Base-by-base conservation (phyloP, 345 rosid genomes). In the Linum usitatissimum region DNA sequence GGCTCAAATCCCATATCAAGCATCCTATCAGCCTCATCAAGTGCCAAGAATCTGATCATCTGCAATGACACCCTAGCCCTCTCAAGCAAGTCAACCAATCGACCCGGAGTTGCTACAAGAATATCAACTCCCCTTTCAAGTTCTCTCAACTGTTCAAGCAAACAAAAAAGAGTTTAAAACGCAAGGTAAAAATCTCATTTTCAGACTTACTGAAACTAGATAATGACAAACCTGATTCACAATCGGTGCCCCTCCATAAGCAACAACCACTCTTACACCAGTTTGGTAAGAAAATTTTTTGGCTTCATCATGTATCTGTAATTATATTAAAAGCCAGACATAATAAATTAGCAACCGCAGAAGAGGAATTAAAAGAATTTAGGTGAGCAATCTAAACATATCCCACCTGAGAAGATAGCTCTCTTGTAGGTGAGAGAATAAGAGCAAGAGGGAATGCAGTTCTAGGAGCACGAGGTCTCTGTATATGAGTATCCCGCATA, bases 1-100 rank as follows among this genome's bases (percentile, higher is more conserved):
- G 99, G 99, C 79, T 93, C 99, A 82, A 93, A 93, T 66, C 99
- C 99, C 99, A 93, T 93, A 73, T 93, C 99, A 64, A 93, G 76
- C 99, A 93, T 93, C 61, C 99, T 82, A 79, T 93, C 99, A n/a
- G 99, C 99, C 77, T 93, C 99, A 66, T 93, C 99, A 31, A 93
- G 84, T 38, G 98, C 96, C 76, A 92, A 79, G 60, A 79, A 92
- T 73, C 81, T 87, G 74, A 92, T 78, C 97, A 90, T 81, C 71
- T 84, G 97, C 68, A 93, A 71, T 1, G 99, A 93, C 59, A 93
- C 99, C 78, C 95, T 84, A 71, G 94, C 97, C 69, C 97, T 83
- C 84, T 90, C 99, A 39, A 93, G 77, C 79, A 92, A 71, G 73
- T 92, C 98, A 9, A 89, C 95, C 84, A 93, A 74, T 69, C 99